These are phyloP conservation scores for Exserohilum rostratum DNA, from an alignment of 2,329 filamentous ascomycete genomes.

Conservation along the genomic window DNA sequence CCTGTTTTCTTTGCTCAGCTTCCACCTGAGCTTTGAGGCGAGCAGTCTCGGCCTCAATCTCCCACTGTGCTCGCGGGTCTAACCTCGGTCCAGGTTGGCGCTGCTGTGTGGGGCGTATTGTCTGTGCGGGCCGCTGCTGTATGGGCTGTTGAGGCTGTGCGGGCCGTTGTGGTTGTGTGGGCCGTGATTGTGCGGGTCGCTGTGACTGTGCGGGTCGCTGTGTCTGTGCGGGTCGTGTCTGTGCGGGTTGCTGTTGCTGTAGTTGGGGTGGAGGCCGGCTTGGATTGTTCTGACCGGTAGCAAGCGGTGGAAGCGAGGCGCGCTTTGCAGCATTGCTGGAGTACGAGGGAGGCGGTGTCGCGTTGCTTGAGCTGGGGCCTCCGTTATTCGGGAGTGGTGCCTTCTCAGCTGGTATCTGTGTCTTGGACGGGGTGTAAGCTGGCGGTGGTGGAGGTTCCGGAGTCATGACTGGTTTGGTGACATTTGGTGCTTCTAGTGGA, in stretches of 20 bases:
- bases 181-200: constrained; percentile 9
- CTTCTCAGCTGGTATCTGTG: constrained; percentile 32
- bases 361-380: constrained; percentile 21
- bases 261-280: constrained; percentile 10
- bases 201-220: constrained; percentile 11
- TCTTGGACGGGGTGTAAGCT: constrained; percentile 27
- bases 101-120: constrained; percentile 16
- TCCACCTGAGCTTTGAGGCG: constrained; percentile 53
- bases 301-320: constrained; percentile 37
- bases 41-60: constrained; percentile 58
- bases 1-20: constrained; percentile 54
- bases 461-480: constrained; percentile 42
- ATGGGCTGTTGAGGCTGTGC: constrained; percentile 10
- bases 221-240: constrained; percentile 6
- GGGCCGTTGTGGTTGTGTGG: neutral
- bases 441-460: constrained; percentile 38
- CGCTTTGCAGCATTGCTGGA: constrained; percentile 30
- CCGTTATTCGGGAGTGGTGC: constrained; percentile 20
- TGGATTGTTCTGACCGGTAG: constrained; percentile 29
- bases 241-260: constrained; percentile 1
- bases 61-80: constrained; percentile 61
- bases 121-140: constrained; percentile 3
- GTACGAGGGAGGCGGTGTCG: constrained; percentile 26
- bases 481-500: constrained; percentile 32
- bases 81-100: constrained; percentile 27